These are phyloP conservation scores for Neocucurbitaria cava DNA, from an alignment of 2,329 filamentous ascomycete species.

Conservation along the genomic window DNA sequence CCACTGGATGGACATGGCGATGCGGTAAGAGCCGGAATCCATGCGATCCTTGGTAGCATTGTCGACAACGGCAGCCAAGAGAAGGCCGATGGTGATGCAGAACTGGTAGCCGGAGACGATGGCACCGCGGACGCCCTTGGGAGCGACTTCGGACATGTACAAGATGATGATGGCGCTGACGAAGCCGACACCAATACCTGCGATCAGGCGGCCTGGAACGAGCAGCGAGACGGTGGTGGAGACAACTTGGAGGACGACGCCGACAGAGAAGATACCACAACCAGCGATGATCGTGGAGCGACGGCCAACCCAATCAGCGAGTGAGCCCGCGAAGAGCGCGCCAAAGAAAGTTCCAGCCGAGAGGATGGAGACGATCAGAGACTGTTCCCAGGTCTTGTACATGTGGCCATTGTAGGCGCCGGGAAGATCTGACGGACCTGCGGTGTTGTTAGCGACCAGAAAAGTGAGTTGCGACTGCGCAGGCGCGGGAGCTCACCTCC, in stretches of 20 bases:
- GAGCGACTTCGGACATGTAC: slow-evolving; percentile 87
- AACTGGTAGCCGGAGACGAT: slow-evolving; percentile 82
- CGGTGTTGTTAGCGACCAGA: slow-evolving; percentile 42
- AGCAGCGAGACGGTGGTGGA: slow-evolving; percentile 43
- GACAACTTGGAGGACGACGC: slow-evolving; percentile 48
- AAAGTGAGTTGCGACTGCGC: neutral
- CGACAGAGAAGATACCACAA: slow-evolving; percentile 46
- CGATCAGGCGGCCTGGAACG: slow-evolving; percentile 49
- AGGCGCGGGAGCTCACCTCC: slow-evolving; percentile 46
- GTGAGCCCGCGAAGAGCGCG: slow-evolving; percentile 71
- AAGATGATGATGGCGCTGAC: slow-evolving; percentile 54
- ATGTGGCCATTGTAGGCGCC: slow-evolving; percentile 49
- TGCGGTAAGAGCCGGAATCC: slow-evolving; percentile 72
- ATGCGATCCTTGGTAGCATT: slow-evolving; percentile 70
- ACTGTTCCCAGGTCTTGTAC: slow-evolving; percentile 61
- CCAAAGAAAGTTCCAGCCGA: slow-evolving; percentile 84
- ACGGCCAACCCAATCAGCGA: slow-evolving; percentile 73
- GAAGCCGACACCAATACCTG: slow-evolving; percentile 50
- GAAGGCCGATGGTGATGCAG: slow-evolving; percentile 79
- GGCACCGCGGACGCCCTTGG: slow-evolving; percentile 75
- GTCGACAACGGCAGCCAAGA: slow-evolving; percentile 76
- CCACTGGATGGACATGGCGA: slow-evolving; percentile 82
- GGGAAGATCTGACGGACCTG: slow-evolving; percentile 57
- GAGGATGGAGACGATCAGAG: slow-evolving; percentile 80
- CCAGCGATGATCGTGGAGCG: slow-evolving; percentile 64